Evolutionary conservation across 257 asterid species (phyloP).

Genomic region (Salvia hispanica): DNA sequence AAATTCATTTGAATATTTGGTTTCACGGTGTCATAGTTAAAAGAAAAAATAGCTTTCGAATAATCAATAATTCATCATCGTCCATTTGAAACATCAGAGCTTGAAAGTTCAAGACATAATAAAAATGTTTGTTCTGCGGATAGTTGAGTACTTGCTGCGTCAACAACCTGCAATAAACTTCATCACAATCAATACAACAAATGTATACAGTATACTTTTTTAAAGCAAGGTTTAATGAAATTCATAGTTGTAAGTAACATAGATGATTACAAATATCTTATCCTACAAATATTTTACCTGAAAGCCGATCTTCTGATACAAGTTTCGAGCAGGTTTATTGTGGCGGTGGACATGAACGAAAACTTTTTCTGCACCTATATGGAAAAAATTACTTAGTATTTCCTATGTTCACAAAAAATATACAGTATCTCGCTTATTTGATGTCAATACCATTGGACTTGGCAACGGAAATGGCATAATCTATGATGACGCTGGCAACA

Average conservation of each 20-base stretch:
- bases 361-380: slow-evolving; percentile 51
- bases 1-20: too few relatives aligned
- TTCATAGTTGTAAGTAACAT: too few relatives aligned
- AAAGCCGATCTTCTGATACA: slow-evolving; percentile 64
- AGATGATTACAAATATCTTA: too few relatives aligned
- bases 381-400: too few relatives aligned
- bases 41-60: too few relatives aligned
- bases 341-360: slow-evolving; percentile 64
- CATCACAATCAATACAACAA: neutral
- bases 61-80: too few relatives aligned
- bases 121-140: slow-evolving; percentile 23
- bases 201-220: too few relatives aligned
- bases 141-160: slow-evolving; percentile 38
- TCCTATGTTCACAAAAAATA: too few relatives aligned
- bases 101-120: neutral
- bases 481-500: slow-evolving; percentile 59
- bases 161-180: slow-evolving; percentile 49
- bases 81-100: neutral
- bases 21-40: too few relatives aligned
- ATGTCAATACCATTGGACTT: slow-evolving; percentile 42
- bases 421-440: too few relatives aligned
- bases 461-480: slow-evolving; percentile 45
- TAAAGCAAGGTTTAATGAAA: too few relatives aligned
- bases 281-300: slow-evolving; percentile 49
- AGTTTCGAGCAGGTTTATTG: slow-evolving; percentile 54